These are phyloP conservation scores for Candida tropicalis DNA, from an alignment of 1,139 yeast genomes.

Conservation along the genomic window DNA sequence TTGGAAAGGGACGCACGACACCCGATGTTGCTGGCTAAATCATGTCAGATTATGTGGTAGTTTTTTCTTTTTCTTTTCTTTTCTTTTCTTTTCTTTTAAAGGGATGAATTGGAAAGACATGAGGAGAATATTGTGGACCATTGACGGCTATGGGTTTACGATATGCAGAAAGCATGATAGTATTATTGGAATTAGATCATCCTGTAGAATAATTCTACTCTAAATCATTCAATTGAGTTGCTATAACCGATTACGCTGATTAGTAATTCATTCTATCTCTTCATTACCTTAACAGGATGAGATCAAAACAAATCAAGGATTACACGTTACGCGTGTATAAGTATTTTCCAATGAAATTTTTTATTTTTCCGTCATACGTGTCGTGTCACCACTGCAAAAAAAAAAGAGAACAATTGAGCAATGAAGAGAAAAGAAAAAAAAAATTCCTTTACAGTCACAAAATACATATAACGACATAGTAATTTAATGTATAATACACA, in stretches of 20 bases:
- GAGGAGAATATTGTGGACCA: no score
- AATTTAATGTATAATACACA: not conserved
- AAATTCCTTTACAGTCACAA: not conserved
- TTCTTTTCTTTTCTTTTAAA: not conserved
- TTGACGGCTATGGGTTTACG: no score
- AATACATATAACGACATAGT: slow-evolving; percentile 3
- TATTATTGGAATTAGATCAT: no score
- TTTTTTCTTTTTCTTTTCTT: not conserved
- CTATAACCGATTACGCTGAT: not conserved
- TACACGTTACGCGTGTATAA: slow-evolving; percentile 3
- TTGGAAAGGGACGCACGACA: slow-evolving; percentile 3
- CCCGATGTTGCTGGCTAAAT: not conserved
- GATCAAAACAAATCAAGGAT: not conserved
- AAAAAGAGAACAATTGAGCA: no score
- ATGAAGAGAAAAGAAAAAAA: not conserved
- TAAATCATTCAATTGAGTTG: not conserved
- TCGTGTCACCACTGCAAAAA: slow-evolving; percentile 3
- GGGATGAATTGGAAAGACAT: not conserved
- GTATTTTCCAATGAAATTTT: not conserved
- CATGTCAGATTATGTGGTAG: slow-evolving; percentile 1
- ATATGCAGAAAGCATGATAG: no score
- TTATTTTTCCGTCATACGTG: slow-evolving; percentile 1
- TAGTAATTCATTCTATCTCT: not conserved
- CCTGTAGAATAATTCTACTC: no score
- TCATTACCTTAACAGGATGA: not conserved